Evolutionary conservation across 2,329 filamentous ascomycete species (phyloP), one percentile per base, ranked within the genome.

Genomic region (Claviceps sorghi): DNA sequence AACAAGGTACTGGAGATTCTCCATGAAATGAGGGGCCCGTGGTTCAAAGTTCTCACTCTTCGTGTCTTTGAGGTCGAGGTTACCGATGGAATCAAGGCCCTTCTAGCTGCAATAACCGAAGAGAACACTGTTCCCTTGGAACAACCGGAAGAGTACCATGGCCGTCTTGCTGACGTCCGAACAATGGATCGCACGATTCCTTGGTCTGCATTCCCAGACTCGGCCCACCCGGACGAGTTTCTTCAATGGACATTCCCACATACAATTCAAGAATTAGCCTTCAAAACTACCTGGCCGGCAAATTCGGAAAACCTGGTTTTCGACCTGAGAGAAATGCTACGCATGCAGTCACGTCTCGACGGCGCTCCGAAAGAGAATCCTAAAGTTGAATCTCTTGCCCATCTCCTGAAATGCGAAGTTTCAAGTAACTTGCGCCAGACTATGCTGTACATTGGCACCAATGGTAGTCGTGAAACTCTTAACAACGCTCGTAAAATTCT

Each of bases 11-110:
- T 61, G 0, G 67, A 69, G 47, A 57, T 69, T 6, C 57, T 69
- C 4, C 69, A 69, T 34, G 67, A 69, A 29, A 65, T 67, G 1
- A 62, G 66, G 0, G 52, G 62, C 0, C 60, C 66, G 1, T 68
- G 64, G 62, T 67, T 69, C 53, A 69, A 69, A 50, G 46, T 65
- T 6, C 64, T 67, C 17, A 46, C 60, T 0, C 1, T 11, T 4
- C 17, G 17, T 1, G 43, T 49, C 1, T 4, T 52, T 19, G 57
- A 61, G 15, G 11, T 48, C 10, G 34, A 51, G 8, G 53, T 66
- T 5, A 55, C 53, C 0, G 11, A 50, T 0, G 54, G 50, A 26
- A 54, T 69, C 4, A 45, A 61, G 17, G 38, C 53, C 3, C 45
- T 57, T 17, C 41, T 69, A 2, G 48, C 55, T 5, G 17, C 49